These are phyloP conservation scores for Hsuehochloa calcarea DNA, from an alignment of 176 grass and related monocot genomes.

Conservation along the genomic window DNA sequence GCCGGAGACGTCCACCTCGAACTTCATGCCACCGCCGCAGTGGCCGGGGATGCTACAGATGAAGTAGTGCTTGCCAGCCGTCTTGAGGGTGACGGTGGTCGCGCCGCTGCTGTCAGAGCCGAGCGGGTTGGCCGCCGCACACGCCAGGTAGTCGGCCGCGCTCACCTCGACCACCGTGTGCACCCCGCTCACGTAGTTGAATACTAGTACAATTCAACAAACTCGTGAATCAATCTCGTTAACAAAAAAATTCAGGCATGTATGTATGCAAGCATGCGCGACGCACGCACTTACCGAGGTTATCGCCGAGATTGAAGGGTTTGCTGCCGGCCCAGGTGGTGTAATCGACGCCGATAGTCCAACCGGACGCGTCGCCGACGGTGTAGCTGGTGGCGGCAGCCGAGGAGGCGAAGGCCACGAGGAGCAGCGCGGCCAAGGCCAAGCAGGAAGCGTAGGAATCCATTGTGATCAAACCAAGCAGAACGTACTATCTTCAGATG, in stretches of 20 bases:
- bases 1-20: conserved; percentile 57
- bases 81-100: conserved; percentile 60
- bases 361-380: conserved; percentile 75
- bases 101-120: conserved; percentile 63
- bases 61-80: conserved; percentile 71
- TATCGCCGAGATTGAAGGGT: conserved; percentile 55
- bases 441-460: conserved; percentile 13
- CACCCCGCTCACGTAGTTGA: conserved; percentile 55
- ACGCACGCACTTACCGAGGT: conserved; percentile 35
- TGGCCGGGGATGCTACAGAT: conserved; percentile 65
- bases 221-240: background rate
- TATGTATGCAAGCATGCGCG: background rate
- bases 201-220: conserved; percentile 26
- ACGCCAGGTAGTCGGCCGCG: conserved; percentile 63
- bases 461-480: conserved; percentile 28
- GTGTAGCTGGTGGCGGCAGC: conserved; percentile 55
- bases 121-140: conserved; percentile 51
- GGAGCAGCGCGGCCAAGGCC: conserved; percentile 39
- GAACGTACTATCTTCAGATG: background rate
- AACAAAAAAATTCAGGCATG: background rate
- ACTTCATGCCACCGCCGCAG: conserved; percentile 81
- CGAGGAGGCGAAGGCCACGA: conserved; percentile 32
- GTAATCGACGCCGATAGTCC: conserved; percentile 71
- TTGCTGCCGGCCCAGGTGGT: conserved; percentile 61
- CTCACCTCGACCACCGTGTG: conserved; percentile 78